Base-by-base conservation (phyloP, 768 basidiomycete genomes). In the Phanerochaete carnosa region DNA sequence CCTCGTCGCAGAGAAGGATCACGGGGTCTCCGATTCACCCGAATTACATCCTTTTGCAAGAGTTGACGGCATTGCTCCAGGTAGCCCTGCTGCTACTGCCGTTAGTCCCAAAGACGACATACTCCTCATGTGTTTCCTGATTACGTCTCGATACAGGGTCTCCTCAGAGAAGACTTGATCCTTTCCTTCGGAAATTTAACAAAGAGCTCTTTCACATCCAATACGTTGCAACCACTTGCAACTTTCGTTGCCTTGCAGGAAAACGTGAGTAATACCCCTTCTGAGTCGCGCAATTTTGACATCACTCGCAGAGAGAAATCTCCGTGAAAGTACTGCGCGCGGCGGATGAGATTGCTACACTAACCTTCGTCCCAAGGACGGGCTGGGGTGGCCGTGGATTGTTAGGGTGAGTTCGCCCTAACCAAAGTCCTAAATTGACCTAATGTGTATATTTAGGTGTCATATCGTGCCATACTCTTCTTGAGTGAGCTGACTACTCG, bases 371-470 rank as follows among this genome's bases (percentile, higher is more conserved):
- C 1, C 69, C 69, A 19, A 62, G 66, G 45, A 58, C 62, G 59
- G 87, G 87, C 7, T 97, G 94, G 94, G 93, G 92, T 62, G 94
- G 94, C 11, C 79, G 92, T 60, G 94, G 94, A 9, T 78, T 89
- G 71, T 76, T 97, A 45, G 94, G 94, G 89, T 92, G 63, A 66
- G 85, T 72, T 9, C 19, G 47, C 23, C 46, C n/a, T 33, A 43
- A 45, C 23, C 45, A 8, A 2, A 50, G 19, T 12, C 11, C 22
- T 4, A 30, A 16, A 3, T 15, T 37, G 32, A 28, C 6, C 30
- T 58, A 8, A 39, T 13, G 15, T 32, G 28, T 33, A 22, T 29
- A 23, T 59, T 19, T 59, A 88, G 86, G 39, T 88, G 87, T 65
- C 86, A 87, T 68, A 84, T 88, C 45, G 77, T 87, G 23, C 85